Evolutionary conservation across 2,329 filamentous ascomycete species (phyloP), one percentile per base, ranked within the genome.

Genomic region (Fusarium denticulatum): DNA sequence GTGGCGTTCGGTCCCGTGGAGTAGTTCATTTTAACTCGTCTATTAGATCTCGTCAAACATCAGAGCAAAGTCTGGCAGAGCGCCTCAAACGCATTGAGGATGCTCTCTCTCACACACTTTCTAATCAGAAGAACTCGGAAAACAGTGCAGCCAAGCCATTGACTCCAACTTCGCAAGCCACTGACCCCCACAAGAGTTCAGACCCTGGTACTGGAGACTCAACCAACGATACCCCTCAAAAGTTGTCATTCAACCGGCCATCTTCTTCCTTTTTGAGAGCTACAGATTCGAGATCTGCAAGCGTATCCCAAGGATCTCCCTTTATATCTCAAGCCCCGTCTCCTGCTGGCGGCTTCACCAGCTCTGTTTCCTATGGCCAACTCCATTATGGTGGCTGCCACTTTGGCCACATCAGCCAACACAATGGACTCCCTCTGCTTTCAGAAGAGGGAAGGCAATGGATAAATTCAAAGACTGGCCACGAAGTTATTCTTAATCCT

Each of bases 331-430:
- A 61, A 1, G 22, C 39, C 6, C 36, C 64, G 15, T 66, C 71
- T 10, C 63, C 74, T 32, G 22, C 55, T 3, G 39, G 53, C 4
- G 39, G 57, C n/a, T 59, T 72, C 16, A 67, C 67, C 15, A 61
- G 58, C 40, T 43, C 55, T 6, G 68, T 74, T 22, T 72, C 76
- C 3, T 78, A 73, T 32, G 76, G 76, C 0, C 76, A 78, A 40
- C 69, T 78, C 18, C 74, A 78, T 49, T 78, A 69, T 26, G 73
- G 60, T 32, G 76, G 76, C 9, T 69, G 56, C 18, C 73, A 77
- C 30, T 69, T 78, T 13, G 76, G 76, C 12, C 71, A 75, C n/a
- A 63, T 78, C 60, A 78, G 71, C 13, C 72, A 66, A 15, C 73
- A 77, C 24, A 78, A 76, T 50, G 76, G 76, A 46, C 64, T 78